Evolutionary conservation across 768 basidiomycete genomes (phyloP).

Genomic region (Lepiota venenata): DNA sequence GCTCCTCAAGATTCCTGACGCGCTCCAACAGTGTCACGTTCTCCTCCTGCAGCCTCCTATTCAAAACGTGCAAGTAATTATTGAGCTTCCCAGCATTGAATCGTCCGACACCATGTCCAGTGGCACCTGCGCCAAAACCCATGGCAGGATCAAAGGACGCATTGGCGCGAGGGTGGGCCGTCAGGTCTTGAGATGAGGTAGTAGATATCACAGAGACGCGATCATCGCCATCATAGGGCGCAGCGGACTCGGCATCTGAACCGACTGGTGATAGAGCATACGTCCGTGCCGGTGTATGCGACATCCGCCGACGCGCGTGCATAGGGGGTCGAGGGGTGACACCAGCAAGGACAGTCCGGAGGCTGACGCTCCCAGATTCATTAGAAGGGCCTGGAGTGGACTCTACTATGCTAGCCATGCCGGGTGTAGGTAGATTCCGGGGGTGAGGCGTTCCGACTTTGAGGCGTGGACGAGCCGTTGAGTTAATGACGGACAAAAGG

Average conservation of each 20-base stretch:
- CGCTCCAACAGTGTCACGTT: slow-evolving; percentile 64
- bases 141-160: slow-evolving; percentile 86
- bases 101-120: slow-evolving; percentile 63
- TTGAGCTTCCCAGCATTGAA: slow-evolving; percentile 89
- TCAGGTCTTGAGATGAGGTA: slow-evolving; percentile 85
- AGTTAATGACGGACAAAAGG: slow-evolving; percentile 80
- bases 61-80: slow-evolving; percentile 81
- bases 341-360: slow-evolving; percentile 57
- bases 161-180: slow-evolving; percentile 75
- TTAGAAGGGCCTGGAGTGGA: slow-evolving; percentile 30
- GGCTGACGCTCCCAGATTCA: slow-evolving; percentile 21
- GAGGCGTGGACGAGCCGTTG: slow-evolving; percentile 72
- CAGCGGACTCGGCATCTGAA: slow-evolving; percentile 31
- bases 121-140: slow-evolving; percentile 62
- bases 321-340: slow-evolving; percentile 61
- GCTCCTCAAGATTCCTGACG: slow-evolving; percentile 52
- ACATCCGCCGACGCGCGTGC: slow-evolving; percentile 35
- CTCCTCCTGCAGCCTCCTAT: slow-evolving; percentile 80
- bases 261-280: slow-evolving; percentile 33
- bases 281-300: slow-evolving; percentile 66
- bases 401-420: slow-evolving; percentile 22
- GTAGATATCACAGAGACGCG: slow-evolving; percentile 75
- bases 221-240: slow-evolving; percentile 46
- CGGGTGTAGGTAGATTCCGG: slow-evolving; percentile 29
- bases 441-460: slow-evolving; percentile 64